Conservation (phyloP, 2,329 filamentous ascomycete genomes). For the Ophiocordyceps unilateralis region DNA sequence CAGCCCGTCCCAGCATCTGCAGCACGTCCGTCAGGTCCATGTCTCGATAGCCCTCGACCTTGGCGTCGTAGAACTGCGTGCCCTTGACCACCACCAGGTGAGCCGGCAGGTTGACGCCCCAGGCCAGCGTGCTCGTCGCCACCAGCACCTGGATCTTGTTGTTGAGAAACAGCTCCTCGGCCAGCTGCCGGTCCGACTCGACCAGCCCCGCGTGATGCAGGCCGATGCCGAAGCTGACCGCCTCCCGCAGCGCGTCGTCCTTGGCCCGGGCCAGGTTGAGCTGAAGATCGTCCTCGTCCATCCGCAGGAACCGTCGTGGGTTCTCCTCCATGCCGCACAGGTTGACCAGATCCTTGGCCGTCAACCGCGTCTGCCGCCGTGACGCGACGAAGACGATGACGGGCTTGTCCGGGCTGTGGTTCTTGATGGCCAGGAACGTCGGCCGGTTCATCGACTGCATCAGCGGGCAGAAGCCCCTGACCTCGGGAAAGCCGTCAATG, state of each 20-base stretch:
- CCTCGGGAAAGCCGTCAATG: constrained; percentile 93
- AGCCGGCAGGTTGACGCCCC: constrained; percentile 94
- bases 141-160: constrained; percentile 97
- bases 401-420: constrained; percentile 87
- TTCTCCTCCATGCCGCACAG: constrained; percentile 98
- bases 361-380: constrained; percentile 81
- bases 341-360: constrained; percentile 91
- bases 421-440: constrained; percentile 91
- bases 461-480: constrained; percentile 84
- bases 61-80: constrained; percentile 95
- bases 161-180: constrained; percentile 88
- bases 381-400: constrained; percentile 98
- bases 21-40: constrained; percentile 98
- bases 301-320: constrained; percentile 76
- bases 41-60: constrained; percentile 92
- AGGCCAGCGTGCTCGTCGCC: constrained; percentile 88
- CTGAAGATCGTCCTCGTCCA: constrained; percentile 88
- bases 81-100: constrained; percentile 96
- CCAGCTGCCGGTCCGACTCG: constrained; percentile 77
- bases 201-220: constrained; percentile 94
- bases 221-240: constrained; percentile 93
- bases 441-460: constrained; percentile 99
- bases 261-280: constrained; percentile 80
- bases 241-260: constrained; percentile 80
- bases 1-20: constrained; percentile 93